Conservation (phyloP, 441 rosid species). For the Pelargonium myrrhifolium region DNA sequence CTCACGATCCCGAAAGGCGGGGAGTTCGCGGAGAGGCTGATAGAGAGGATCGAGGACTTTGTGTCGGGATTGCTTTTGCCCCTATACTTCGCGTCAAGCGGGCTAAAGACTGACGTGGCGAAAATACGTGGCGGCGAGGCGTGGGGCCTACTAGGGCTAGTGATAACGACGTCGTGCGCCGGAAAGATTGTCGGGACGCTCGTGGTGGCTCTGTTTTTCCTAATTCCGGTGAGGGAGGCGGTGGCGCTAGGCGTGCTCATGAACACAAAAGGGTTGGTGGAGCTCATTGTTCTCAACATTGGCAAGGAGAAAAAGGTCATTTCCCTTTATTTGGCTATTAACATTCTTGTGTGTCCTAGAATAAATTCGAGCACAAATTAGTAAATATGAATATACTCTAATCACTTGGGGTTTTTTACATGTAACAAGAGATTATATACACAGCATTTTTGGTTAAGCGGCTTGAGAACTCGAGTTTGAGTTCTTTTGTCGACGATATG, state of each 20-base stretch:
- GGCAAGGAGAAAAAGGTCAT: conserved; percentile 66
- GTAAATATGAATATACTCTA: too few species aligned
- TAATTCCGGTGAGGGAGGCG: conserved; percentile 57
- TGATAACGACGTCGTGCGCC: conserved; percentile 51
- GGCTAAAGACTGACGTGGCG: conserved; percentile 56
- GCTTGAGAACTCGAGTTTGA: too few species aligned
- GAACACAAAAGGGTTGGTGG: conserved; percentile 78
- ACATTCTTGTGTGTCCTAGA: too few species aligned
- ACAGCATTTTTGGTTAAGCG: too few species aligned
- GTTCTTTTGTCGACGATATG: too few species aligned
- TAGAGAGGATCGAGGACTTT: conserved; percentile 57
- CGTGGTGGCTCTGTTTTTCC: conserved; percentile 43
- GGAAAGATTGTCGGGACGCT: conserved; percentile 70
- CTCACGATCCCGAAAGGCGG: conserved; percentile 61
- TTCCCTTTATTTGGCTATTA: too few species aligned
- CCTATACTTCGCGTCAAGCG: conserved; percentile 74
- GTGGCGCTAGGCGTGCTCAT: conserved; percentile 60
- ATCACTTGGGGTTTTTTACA: too few species aligned
- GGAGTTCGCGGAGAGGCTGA: conserved; percentile 41
- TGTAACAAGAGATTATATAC: too few species aligned
- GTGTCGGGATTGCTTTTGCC: conserved; percentile 61
- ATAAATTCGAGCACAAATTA: too few species aligned
- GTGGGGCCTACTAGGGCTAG: conserved; percentile 57
- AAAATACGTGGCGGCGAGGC: conserved; percentile 43
- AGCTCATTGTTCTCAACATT: conserved; percentile 17